Base-by-base conservation (phyloP, 2,329 filamentous ascomycete species). In the Aspergillus ruber region DNA sequence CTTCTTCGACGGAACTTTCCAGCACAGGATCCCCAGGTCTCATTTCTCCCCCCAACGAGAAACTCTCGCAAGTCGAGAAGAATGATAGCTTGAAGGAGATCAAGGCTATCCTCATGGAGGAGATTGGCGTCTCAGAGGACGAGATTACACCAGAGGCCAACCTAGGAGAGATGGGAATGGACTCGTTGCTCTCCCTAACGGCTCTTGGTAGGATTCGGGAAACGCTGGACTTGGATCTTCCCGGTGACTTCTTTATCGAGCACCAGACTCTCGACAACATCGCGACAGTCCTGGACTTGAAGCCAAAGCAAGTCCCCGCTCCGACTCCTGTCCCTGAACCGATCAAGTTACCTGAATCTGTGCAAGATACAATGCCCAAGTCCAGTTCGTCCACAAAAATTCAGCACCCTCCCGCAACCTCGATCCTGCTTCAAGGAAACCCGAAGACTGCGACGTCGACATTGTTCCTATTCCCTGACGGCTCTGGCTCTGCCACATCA, bases 401-500 rank as follows among this genome's bases (percentile, higher is more conserved):
- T 12, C 56, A 60, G 27, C 61, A 66, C 17, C 70, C 70, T 4
- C 65, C 63, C 5, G 69, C 70, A 12, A 71, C 69, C 6, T 73
- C 70, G 0, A 69, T 72, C 44, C 51, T 73, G 12, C 56, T 72
- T 3, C 69, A 72, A 50, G 70, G 70, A 13, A 72, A 68, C 50
- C 69, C 70, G 0, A 69, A 68, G 49, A 71, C 66, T 13, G 69
- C 69, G 5, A 69, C 63, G 17, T 63, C 68, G 42, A 70, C 63
- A 6, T 51, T 73, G 5, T 72, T 73, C 59, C 50, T 73, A 40
- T 72, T 73, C 59, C 70, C 70, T 20, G 72, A 73, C 48, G 70
- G 72, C n/a, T 70, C 69, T 15, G 72, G 72, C 25, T 74, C 71
- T 8, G 71, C 72, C 1, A 72, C 70, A 2, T 74, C 72, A 4